These are phyloP conservation scores for Pichia nanzhaoensis DNA, from an alignment of 805 yeast species.

Conservation along the genomic window DNA sequence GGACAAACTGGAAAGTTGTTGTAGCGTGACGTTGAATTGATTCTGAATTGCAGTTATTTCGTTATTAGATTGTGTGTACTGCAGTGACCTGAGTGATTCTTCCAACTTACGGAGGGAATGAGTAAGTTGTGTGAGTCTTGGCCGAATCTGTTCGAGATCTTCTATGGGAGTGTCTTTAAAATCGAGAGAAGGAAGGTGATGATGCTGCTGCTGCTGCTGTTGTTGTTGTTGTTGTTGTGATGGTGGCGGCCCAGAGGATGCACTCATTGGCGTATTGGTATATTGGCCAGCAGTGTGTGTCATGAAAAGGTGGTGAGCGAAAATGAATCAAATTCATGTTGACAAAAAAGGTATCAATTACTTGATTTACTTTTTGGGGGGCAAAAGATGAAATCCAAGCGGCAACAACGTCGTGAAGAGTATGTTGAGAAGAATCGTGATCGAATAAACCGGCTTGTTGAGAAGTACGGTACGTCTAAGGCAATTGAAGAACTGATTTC, in stretches of 20 bases:
- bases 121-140: conserved; percentile 54
- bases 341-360: no score
- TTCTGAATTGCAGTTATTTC: conserved; percentile 62
- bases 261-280: no score
- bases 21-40: conserved; percentile 75
- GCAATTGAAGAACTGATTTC: background rate
- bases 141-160: conserved; percentile 55
- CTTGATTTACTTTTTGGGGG: no score
- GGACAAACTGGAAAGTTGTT: conserved; percentile 78
- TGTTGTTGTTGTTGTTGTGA: no score
- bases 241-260: no score
- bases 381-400: background rate
- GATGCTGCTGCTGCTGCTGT: no score
- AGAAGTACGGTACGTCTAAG: background rate
- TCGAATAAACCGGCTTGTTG: background rate
- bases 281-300: background rate
- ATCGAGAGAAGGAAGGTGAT: background rate
- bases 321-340: no score
- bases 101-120: conserved; percentile 54
- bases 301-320: background rate
- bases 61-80: conserved; percentile 20
- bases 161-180: conserved; percentile 47
- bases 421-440: conserved; percentile 1
- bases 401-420: background rate
- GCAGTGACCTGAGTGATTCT: conserved; percentile 40